phyloP scores from a whole-genome alignment of 2,329 filamentous ascomycete species.

The Lachnellula cervina region DNA sequence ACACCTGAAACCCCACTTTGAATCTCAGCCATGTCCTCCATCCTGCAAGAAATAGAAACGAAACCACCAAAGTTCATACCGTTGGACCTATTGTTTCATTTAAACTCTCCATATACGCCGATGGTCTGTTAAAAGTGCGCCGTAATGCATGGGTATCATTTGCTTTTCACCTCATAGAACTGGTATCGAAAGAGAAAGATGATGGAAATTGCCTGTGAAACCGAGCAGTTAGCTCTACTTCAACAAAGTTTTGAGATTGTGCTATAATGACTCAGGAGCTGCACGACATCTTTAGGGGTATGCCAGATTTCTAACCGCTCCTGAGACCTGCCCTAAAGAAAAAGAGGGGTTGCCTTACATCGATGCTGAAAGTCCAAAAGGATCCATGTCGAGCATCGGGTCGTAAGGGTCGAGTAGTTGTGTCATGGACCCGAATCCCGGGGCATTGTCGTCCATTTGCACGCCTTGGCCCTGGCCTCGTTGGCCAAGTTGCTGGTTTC shows the following conservation, averaged over 20 bases:
- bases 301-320: no score
- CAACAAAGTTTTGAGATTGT: no score
- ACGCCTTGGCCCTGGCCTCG: conserved; percentile 38
- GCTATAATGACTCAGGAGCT: no score
- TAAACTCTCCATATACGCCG: conserved; percentile 8
- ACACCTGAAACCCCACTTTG: conserved; percentile 1
- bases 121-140: conserved; percentile 1
- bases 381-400: conserved; percentile 85
- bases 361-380: conserved; percentile 86
- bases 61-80: conserved; percentile 6
- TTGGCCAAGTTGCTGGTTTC: conserved; percentile 30
- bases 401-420: conserved; percentile 67
- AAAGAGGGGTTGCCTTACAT: conserved; percentile 46
- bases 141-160: conserved; percentile 27
- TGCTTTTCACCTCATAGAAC: conserved; percentile 31
- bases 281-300: no score
- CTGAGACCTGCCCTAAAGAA: no score
- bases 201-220: conserved; percentile 64
- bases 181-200: conserved; percentile 66
- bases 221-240: no score
- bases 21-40: conserved; percentile 2
- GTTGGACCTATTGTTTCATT: background rate
- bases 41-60: background rate
- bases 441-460: conserved; percentile 36
- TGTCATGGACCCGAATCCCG: conserved; percentile 36